Percentiles rank a stretch among this genome's conserved stretches.
These are phyloP conservation scores for Hibiscus tridactylites DNA, from an alignment of 345 rosid species.

Conservation along the genomic window DNA sequence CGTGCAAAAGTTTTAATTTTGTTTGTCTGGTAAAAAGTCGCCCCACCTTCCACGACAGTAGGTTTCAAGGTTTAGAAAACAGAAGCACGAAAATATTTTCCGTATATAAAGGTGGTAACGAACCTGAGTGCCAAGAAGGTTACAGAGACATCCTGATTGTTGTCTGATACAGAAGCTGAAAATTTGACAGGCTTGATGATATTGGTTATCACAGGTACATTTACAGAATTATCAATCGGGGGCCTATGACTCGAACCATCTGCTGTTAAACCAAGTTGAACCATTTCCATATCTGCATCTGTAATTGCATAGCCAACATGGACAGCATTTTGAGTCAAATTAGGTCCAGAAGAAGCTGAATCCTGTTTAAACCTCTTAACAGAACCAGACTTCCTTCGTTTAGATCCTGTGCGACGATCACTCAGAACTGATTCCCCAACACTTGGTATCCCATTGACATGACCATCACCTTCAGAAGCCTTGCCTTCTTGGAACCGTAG, in stretches of 20 bases:
- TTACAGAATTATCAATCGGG: conserved; percentile 33
- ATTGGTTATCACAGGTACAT: conserved; percentile 37
- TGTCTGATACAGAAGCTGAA: conserved; percentile 50
- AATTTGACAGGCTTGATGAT: conserved; percentile 72
- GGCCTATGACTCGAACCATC: conserved; percentile 28
- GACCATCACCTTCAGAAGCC: conserved; percentile 35
- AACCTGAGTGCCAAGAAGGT: conserved; percentile 78
- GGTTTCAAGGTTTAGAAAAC: neutral
- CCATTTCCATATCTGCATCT: conserved; percentile 35
- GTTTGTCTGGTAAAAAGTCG: neutral
- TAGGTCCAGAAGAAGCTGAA: conserved; percentile 21
- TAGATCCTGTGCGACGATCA: conserved; percentile 66
- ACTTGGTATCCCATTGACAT: conserved; percentile 40
- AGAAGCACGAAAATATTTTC: neutral
- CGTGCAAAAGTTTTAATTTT: neutral
- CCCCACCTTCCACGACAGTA: neutral
- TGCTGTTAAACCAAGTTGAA: conserved; percentile 28
- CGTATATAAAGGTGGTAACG: conserved; percentile 14
- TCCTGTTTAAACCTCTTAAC: conserved; percentile 95
- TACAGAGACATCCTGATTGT: conserved; percentile 65
- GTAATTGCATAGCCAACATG: conserved; percentile 35
- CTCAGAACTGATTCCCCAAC: conserved; percentile 37
- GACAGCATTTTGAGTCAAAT: conserved; percentile 26
- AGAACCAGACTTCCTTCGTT: conserved; percentile 83
- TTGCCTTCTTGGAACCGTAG: conserved; percentile 41